Evolutionary conservation across 331 rosid species (phyloP).

Genomic region (Acacia pycnantha): DNA sequence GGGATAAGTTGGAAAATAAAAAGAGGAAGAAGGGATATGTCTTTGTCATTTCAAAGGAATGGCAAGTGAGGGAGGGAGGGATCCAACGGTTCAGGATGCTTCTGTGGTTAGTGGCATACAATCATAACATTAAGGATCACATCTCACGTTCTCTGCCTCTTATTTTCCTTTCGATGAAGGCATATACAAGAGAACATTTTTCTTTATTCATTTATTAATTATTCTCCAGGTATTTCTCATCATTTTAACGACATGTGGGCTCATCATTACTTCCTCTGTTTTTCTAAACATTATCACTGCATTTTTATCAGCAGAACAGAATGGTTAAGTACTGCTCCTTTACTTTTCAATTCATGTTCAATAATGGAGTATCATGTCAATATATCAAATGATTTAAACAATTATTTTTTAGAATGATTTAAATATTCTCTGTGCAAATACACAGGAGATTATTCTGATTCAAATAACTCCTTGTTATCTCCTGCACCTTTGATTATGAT

Average conservation of each 20-base stretch:
- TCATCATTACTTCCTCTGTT: conserved; percentile 30
- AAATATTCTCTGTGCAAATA: background rate
- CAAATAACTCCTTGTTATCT: background rate
- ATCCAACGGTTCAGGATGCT: conserved; percentile 30
- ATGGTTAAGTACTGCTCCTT: background rate
- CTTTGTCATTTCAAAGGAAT: conserved; percentile 30
- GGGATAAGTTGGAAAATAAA: background rate
- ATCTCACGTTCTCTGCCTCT: conserved; percentile 28
- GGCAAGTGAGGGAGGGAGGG: background rate
- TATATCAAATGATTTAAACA: background rate
- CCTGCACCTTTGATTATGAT: background rate
- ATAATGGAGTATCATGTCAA: background rate
- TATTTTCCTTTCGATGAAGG: conserved; percentile 36
- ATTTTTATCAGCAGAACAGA: background rate
- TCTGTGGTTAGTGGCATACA: conserved; percentile 20
- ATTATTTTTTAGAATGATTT: background rate
- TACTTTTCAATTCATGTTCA: background rate
- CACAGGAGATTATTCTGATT: background rate
- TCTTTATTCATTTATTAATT: conserved; percentile 28
- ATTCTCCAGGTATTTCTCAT: conserved; percentile 37
- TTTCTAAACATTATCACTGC: background rate
- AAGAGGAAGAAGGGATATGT: background rate
- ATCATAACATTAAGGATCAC: conserved; percentile 33
- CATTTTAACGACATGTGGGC: conserved; percentile 40
- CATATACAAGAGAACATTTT: conserved; percentile 35